phyloP scores from a whole-genome alignment of 169 alveolate species.

The Perkinsus olseni region DNA sequence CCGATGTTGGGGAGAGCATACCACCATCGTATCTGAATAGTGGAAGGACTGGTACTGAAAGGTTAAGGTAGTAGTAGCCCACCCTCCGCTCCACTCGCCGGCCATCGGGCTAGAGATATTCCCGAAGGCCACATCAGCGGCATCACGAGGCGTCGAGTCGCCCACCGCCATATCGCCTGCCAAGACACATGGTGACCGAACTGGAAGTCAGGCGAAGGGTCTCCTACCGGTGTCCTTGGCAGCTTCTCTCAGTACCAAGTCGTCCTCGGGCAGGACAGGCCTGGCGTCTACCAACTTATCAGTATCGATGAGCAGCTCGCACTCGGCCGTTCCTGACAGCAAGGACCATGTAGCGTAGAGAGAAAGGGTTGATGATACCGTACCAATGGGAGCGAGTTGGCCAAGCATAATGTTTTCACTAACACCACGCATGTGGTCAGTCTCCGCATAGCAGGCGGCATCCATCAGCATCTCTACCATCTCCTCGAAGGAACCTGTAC shows the following conservation, averaged over 20 bases:
- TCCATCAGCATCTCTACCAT: conserved; percentile 97
- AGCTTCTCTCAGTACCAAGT: conserved; percentile 22
- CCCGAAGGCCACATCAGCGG: neutral
- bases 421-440: conserved; percentile 76
- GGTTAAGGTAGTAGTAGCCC: neutral
- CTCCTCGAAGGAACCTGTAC: conserved; percentile 91
- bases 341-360: too few species aligned
- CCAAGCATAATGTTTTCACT: conserved; percentile 93
- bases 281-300: conserved; percentile 74
- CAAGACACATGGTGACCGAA: neutral
- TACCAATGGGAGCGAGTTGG: conserved; percentile 80
- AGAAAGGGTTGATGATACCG: too few species aligned
- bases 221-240: conserved; percentile 28
- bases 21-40: neutral
- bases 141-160: neutral
- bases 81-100: neutral
- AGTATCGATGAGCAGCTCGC: conserved; percentile 80
- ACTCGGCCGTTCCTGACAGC: conserved; percentile 66
- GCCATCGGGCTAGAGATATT: neutral
- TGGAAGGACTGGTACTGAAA: neutral
- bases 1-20: neutral
- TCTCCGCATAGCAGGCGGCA: conserved; percentile 96
- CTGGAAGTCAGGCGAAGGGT: neutral
- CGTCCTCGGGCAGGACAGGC: conserved; percentile 35
- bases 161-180: neutral